Base-by-base conservation (phyloP, 2,329 filamentous ascomycete species). In the Fusarium avenaceum region DNA sequence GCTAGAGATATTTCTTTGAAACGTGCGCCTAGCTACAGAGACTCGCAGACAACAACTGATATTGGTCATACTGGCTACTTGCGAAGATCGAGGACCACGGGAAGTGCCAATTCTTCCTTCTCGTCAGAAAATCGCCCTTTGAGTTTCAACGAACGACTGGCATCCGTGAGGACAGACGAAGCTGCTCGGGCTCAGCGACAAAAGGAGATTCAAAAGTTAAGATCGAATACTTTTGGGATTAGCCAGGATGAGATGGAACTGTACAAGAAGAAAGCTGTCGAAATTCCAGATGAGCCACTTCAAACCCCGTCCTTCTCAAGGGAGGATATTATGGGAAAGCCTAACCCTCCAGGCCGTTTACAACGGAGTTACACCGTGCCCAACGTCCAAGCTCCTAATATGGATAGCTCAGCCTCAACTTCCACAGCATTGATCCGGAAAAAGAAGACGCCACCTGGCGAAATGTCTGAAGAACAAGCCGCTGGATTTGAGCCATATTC, bases 141-240 rank as follows among this genome's bases (percentile, higher is more conserved):
- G 57, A 87, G 88, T 55, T 99, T 98, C 79, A 97, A 92, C 75
- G 94, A 98, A 78, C 86, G 94, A 46, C 87, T 99, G 63, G 90
- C 92, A 2, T 89, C 92, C 49, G 90, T 89, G 38, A 87, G 89
- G 66, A 80, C 77, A 3, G 83, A 89, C 42, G 89, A 90, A 60
- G 77, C 76, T 3, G 80, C 78, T 15, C 83, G 83, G 28, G 78
- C 81, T 38, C 85, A 89, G 60, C 83, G 80, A 46, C 82, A 84
- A 44, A 80, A 84, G 52, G 82, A 83, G 60, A 85, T 89, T 35
- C 82, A 84, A 54, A 82, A 83, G 61, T 76, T 83, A 42, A 82
- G 89, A 63, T 86, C 83, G 47, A 84, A 80, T 51, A 82, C 86
- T 0, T 92, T 91, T 71, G 81, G 82, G 19, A 84, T 90, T 22